Percentiles rank a stretch among this genome's conserved stretches.
These are phyloP conservation scores for Chondrostereum purpureum DNA, from an alignment of 1,284 basidiomycete genomes.

Conservation along the genomic window DNA sequence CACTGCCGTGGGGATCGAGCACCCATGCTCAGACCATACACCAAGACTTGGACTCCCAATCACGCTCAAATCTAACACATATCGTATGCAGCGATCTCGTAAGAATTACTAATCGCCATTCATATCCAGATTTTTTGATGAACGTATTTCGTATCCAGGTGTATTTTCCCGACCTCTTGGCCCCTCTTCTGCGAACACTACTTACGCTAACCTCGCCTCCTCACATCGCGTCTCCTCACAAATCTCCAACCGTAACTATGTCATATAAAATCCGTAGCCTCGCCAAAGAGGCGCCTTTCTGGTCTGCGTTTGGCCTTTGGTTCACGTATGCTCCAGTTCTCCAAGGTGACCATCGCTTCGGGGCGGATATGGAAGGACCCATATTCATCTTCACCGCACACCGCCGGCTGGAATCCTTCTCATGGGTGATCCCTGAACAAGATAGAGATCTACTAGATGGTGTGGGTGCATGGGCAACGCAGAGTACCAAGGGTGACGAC, in stretches of 20 bases:
- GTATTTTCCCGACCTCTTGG: conserved; percentile 70
- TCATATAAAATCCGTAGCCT: conserved; percentile 78
- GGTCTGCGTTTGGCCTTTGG: conserved; percentile 79
- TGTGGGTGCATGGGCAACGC: conserved; percentile 39
- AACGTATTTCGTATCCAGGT: conserved; percentile 38
- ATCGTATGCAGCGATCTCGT: conserved; percentile 74
- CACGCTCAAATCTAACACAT: conserved; percentile 38
- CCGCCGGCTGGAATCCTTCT: conserved; percentile 48
- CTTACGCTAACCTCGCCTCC: conserved; percentile 56
- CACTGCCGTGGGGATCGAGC: conserved; percentile 62
- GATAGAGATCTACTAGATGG: conserved; percentile 54
- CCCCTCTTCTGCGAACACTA: conserved; percentile 62
- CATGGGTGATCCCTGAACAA: conserved; percentile 45
- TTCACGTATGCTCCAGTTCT: conserved; percentile 67
- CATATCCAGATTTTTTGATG: background rate
- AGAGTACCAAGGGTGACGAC: conserved; percentile 46
- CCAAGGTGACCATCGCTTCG: conserved; percentile 25
- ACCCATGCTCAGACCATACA: conserved; percentile 34
- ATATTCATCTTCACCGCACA: conserved; percentile 56
- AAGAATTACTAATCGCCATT: conserved; percentile 25
- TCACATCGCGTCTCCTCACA: conserved; percentile 18
- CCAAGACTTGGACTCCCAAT: conserved; percentile 21
- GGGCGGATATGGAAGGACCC: conserved; percentile 32
- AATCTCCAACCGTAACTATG: conserved; percentile 41
- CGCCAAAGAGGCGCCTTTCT: conserved; percentile 72